Evolutionary conservation across 805 yeast genomes (phyloP), one percentile per base, ranked within the genome.

Genomic region (Jamesozyma spencerorum): DNA sequence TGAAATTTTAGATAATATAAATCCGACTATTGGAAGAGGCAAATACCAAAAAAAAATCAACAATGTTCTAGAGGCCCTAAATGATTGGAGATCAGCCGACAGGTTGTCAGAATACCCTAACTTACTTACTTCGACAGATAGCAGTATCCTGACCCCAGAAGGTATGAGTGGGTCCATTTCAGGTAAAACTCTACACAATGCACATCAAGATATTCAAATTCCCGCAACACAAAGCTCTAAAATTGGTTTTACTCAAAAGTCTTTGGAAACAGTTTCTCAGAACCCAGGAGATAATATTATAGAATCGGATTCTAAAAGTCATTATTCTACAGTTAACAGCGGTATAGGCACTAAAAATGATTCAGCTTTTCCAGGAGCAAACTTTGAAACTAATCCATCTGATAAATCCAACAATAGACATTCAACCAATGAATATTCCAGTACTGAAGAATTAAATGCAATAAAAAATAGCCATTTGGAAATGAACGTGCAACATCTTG

Each of bases 161-260:
- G 31, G 31, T 12, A 3, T 29, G 3, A 5, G 10, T 5, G 18
- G 14, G 13, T 14, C 18, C 7, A n/a, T 15, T 14, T 13, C 7
- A 29, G 15, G 14, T 29, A 29, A 4, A 5, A 12, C 6, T 13
- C 5, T n/a, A 28, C 6, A 7, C n/a, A 13, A 7, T 31, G 10
- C 34, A 10, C 34, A 22, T 22, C 6, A 29, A 11, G 48, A 46
- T 13, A 30, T 46, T 17, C 47, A 46, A 36, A 44, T 46, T 8
- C 40, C 40, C n/a, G 45, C 41, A 5, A 46, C 48, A 2, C 48
- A 46, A 43, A 17, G n/a, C n/a, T 20, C n/a, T 35, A 12, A 48
- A 44, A 22, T 40, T 7, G 13, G 3, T 3, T 13, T 31, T 3
- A 18, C 13, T 4, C 26, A 18, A 18, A 32, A 10, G 13, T 5